Evolutionary conservation across 306 rosid species (phyloP).

Genomic region (Clitoria ternatea): DNA sequence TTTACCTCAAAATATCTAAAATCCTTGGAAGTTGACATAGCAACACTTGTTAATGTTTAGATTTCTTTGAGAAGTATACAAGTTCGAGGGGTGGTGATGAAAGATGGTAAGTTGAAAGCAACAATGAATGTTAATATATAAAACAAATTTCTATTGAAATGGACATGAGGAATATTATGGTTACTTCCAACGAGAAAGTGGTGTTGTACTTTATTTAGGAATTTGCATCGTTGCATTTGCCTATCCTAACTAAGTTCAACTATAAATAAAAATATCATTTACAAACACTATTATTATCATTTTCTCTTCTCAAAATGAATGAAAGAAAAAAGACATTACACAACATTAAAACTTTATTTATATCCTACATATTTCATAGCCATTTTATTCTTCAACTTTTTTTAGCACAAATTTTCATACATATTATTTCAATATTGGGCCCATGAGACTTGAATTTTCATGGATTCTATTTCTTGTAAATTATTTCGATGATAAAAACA

Average conservation of each 20-base stretch:
- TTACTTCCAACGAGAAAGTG: neutral
- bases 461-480: too few species aligned
- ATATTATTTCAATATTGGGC: too few species aligned
- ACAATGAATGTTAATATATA: neutral
- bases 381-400: too few species aligned
- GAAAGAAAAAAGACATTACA: too few species aligned
- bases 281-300: too few species aligned
- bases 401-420: neutral
- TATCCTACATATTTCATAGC: neutral
- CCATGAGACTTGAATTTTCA: neutral
- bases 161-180: too few species aligned
- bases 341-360: too few species aligned
- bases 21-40: too few species aligned
- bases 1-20: neutral
- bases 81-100: neutral
- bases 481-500: too few species aligned
- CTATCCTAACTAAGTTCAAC: neutral
- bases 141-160: too few species aligned
- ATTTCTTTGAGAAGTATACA: neutral
- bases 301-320: too few species aligned
- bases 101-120: neutral
- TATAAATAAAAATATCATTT: too few species aligned
- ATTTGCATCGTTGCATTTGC: neutral
- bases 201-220: neutral
- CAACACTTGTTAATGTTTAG: neutral